These are phyloP conservation scores for Leccinum pellstonianum DNA, from an alignment of 768 basidiomycete species.

Conservation along the genomic window DNA sequence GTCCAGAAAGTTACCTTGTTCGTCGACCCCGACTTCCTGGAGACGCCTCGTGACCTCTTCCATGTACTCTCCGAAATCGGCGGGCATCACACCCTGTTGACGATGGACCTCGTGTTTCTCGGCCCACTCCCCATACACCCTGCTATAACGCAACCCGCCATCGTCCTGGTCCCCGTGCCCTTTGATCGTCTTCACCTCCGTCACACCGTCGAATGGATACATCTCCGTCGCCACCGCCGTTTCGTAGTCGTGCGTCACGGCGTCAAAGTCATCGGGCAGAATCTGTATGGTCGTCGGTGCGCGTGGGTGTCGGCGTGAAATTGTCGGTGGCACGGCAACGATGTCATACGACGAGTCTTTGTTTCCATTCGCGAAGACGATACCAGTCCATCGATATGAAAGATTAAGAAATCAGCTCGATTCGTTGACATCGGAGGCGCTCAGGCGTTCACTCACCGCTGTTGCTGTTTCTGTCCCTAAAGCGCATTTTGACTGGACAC, in stretches of 20 bases:
- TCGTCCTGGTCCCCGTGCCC: conserved; percentile 9
- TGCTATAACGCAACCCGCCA: conserved; percentile 22
- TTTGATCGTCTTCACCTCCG: conserved; percentile 21
- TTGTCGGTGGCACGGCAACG: conserved; percentile 19
- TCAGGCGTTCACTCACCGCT: conserved; percentile 25
- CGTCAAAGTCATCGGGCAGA: conserved; percentile 32
- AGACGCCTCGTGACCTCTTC: conserved; percentile 37
- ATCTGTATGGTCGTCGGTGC: conserved; percentile 35
- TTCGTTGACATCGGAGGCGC: not conserved
- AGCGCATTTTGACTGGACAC: conserved; percentile 19
- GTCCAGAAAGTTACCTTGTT: conserved; percentile 27
- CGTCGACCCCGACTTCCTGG: conserved; percentile 33
- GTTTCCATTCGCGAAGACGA: not conserved
- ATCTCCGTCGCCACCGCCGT: conserved; percentile 28
- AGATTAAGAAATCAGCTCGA: conserved; percentile 15
- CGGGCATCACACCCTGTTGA: conserved; percentile 20
- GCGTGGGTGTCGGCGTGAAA: conserved; percentile 24
- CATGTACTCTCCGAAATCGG: conserved; percentile 30
- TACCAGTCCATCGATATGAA: conserved; percentile 11
- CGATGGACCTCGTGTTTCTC: conserved; percentile 29
- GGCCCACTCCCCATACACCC: conserved; percentile 35
- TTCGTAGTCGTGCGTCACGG: conserved; percentile 28
- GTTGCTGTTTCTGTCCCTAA: conserved; percentile 27
- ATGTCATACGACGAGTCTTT: conserved; percentile 36
- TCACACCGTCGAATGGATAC: conserved; percentile 24